phyloP scores from a whole-genome alignment of 768 basidiomycete genomes.

The Psilocybe cubensis region DNA sequence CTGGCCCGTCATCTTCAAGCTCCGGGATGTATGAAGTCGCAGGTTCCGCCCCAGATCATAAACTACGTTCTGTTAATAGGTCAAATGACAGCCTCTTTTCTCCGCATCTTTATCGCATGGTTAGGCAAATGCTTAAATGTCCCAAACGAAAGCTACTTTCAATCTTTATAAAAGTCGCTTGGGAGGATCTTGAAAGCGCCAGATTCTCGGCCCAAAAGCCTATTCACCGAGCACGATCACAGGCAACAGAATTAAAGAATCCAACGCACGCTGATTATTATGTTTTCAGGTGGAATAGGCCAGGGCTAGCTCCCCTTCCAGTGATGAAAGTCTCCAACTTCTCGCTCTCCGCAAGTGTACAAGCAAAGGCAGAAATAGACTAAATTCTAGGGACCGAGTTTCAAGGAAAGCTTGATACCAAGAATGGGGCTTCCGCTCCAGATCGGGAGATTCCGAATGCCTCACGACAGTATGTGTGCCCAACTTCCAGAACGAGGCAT shows the following conservation, averaged over 20 bases:
- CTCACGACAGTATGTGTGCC: conserved; percentile 37
- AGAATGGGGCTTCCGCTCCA: conserved; percentile 19
- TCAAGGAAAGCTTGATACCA: conserved; percentile 24
- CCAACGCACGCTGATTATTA: conserved; percentile 12
- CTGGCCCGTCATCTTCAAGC: conserved; percentile 12
- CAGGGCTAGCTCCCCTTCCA: conserved; percentile 4
- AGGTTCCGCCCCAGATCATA: conserved; percentile 14
- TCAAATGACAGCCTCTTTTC: conserved; percentile 21
- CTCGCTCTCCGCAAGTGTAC: background rate
- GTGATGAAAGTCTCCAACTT: conserved; percentile 1
- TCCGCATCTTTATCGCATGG: conserved; percentile 9
- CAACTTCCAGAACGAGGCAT: conserved; percentile 43
- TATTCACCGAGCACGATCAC: conserved; percentile 4
- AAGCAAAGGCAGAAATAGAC: conserved; percentile 11
- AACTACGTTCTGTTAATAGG: conserved; percentile 17
- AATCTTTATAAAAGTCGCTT: conserved; percentile 1
- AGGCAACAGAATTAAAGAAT: background rate
- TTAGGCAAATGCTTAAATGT: conserved; percentile 1
- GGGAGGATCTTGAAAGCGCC: conserved; percentile 13
- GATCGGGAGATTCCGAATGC: conserved; percentile 42
- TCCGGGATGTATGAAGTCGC: conserved; percentile 10
- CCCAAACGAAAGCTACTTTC: background rate
- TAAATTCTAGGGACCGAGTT: conserved; percentile 8
- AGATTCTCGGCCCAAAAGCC: conserved; percentile 1
- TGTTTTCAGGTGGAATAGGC: conserved; percentile 7